These are phyloP conservation scores for Tympanopsis confertula DNA, from an alignment of 2,329 filamentous ascomycete genomes.

Conservation along the genomic window DNA sequence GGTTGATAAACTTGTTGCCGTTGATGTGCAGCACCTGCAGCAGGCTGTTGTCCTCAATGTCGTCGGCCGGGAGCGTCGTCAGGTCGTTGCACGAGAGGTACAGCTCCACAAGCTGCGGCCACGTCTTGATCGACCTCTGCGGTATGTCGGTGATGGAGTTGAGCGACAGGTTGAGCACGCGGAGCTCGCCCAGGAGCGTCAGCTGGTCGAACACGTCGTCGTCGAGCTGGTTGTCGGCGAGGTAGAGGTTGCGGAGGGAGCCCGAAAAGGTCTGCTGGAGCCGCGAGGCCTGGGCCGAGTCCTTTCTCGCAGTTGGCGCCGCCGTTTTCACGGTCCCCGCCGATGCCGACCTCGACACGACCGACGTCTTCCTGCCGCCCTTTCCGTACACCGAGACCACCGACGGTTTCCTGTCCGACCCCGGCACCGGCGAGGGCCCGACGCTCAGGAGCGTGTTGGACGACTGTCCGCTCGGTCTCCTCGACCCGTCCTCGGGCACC, in stretches of 20 bases:
- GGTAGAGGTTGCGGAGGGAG: constrained; percentile 70
- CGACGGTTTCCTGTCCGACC: constrained; percentile 65
- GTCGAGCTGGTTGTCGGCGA: constrained; percentile 87
- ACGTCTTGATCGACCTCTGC: constrained; percentile 73
- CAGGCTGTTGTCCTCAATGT: constrained; percentile 78
- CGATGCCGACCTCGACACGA: constrained; percentile 54
- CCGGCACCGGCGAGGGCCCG: constrained; percentile 58
- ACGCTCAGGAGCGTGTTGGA: constrained; percentile 68
- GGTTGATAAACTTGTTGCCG: constrained; percentile 91
- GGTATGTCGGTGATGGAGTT: constrained; percentile 91
- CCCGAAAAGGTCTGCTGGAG: constrained; percentile 78
- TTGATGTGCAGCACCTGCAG: constrained; percentile 90
- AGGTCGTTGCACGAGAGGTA: constrained; percentile 93
- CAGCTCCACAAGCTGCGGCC: constrained; percentile 81
- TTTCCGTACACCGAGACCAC: constrained; percentile 71
- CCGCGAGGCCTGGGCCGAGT: constrained; percentile 73
- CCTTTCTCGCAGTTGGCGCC: constrained; percentile 56
- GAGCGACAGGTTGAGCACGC: constrained; percentile 85
- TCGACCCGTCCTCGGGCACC: constrained; percentile 39
- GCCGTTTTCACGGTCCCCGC: constrained; percentile 37
- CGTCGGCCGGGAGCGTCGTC: constrained; percentile 81
- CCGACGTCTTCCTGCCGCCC: constrained; percentile 71
- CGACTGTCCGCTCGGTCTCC: constrained; percentile 68
- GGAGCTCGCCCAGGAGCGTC: constrained; percentile 68
- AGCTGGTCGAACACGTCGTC: constrained; percentile 94